These are phyloP conservation scores for Aspergillus aculeatinus DNA, from an alignment of 2,329 filamentous ascomycete species.

Conservation along the genomic window DNA sequence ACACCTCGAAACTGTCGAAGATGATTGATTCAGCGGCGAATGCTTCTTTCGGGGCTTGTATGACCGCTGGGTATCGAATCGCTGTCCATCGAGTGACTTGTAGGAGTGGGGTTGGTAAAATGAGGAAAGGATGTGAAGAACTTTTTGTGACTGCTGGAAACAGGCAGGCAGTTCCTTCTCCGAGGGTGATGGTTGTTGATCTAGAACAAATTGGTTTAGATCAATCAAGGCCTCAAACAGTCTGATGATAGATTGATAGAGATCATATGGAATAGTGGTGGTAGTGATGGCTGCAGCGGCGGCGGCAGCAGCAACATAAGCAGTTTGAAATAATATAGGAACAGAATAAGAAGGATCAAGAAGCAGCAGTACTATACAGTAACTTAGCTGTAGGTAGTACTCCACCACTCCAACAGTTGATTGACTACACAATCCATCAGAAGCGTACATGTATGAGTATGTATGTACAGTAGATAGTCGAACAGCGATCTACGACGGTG, in stretches of 20 bases:
- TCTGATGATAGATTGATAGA: not conserved
- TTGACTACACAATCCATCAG: too few relatives aligned
- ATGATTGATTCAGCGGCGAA: slow-evolving; percentile 1
- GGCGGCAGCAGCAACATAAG: too few relatives aligned
- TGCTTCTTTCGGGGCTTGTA: slow-evolving; percentile 9
- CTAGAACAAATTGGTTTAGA: not conserved
- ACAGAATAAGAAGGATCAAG: too few relatives aligned
- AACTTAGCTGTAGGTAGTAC: too few relatives aligned
- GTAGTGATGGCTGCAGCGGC: too few relatives aligned
- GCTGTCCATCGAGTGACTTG: slow-evolving; percentile 4
- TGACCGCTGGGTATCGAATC: not conserved
- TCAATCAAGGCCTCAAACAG: not conserved
- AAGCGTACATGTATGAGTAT: too few relatives aligned
- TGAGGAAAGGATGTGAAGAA: slow-evolving; percentile 3
- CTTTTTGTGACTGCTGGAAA: slow-evolving; percentile 1
- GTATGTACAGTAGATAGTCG: not conserved
- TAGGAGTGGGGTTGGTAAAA: too few relatives aligned
- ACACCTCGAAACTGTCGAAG: slow-evolving; percentile 16
- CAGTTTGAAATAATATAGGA: too few relatives aligned
- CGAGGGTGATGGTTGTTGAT: not conserved
- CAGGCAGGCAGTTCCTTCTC: slow-evolving; percentile 3
- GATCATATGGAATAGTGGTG: not conserved
- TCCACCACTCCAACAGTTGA: too few relatives aligned
- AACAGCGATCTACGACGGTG: slow-evolving; percentile 8
- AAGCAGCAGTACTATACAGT: too few relatives aligned